Evolutionary conservation across 495 filamentous ascomycete species (phyloP).

Genomic region (Xylaria sp.): DNA sequence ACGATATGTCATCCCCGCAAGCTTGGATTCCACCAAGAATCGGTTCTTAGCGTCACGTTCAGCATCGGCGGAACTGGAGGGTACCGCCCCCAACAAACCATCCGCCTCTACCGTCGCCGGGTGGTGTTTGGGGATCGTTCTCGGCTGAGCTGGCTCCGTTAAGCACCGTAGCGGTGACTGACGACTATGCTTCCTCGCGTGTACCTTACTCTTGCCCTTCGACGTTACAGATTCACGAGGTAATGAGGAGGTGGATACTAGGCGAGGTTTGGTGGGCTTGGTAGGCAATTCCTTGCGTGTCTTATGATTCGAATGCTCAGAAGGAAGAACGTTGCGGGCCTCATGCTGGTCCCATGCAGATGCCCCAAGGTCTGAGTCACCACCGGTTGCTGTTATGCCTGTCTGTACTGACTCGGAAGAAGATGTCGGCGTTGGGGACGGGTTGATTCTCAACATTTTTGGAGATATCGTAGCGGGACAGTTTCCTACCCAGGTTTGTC

Average conservation of each 20-base stretch:
- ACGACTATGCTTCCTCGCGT: slow-evolving; percentile 1
- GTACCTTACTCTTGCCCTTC: slow-evolving; percentile 28
- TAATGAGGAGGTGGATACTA: slow-evolving; percentile 40
- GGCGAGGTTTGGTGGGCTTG: slow-evolving; percentile 51
- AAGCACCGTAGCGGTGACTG: neutral
- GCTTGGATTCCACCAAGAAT: slow-evolving; percentile 69
- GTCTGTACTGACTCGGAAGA: slow-evolving; percentile 46
- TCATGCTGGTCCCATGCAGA: slow-evolving; percentile 31
- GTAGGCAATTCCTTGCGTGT: slow-evolving; percentile 44
- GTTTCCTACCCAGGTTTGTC: slow-evolving; percentile 28
- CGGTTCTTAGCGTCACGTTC: slow-evolving; percentile 58
- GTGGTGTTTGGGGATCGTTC: neutral
- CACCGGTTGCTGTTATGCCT: slow-evolving; percentile 30
- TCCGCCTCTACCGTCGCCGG: neutral
- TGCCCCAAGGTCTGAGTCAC: slow-evolving; percentile 31
- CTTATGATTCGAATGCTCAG: slow-evolving; percentile 31
- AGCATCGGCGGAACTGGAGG: slow-evolving; percentile 11
- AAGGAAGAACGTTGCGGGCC: slow-evolving; percentile 22
- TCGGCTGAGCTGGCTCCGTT: neutral
- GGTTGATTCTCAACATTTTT: slow-evolving; percentile 44
- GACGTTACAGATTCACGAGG: slow-evolving; percentile 20
- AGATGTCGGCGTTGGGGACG: slow-evolving; percentile 42
- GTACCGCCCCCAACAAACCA: neutral
- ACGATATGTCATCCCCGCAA: slow-evolving; percentile 76
- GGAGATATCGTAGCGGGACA: slow-evolving; percentile 46